Evolutionary conservation across 139 green algal species (phyloP).

Genomic region (Axilococcus clingmanii): DNA sequence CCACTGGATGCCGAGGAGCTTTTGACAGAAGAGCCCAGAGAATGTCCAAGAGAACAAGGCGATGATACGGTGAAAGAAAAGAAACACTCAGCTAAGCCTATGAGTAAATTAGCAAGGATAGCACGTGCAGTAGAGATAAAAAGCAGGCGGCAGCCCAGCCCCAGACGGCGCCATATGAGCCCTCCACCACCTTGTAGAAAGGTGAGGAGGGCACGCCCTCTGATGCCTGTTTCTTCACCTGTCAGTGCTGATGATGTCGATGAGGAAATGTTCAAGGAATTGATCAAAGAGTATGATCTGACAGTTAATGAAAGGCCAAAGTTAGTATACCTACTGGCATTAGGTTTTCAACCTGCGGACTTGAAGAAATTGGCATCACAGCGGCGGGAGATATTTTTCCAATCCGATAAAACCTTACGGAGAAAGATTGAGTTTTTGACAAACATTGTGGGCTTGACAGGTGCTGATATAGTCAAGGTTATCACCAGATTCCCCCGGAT

Average conservation of each 20-base stretch:
- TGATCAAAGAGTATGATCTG: slow-evolving; percentile 9
- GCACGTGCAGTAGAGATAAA: no score
- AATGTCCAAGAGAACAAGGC: no score
- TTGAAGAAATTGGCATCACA: slow-evolving; percentile 8
- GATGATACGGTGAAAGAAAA: no score
- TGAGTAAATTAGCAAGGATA: no score
- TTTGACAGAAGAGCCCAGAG: no score
- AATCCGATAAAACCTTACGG: slow-evolving; percentile 16
- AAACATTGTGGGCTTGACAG: slow-evolving; percentile 28
- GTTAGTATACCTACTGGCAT: slow-evolving; percentile 16
- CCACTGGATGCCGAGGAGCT: neutral
- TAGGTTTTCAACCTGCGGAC: slow-evolving; percentile 15
- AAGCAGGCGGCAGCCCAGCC: neutral
- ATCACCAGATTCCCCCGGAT: slow-evolving; percentile 42
- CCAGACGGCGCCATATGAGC: neutral
- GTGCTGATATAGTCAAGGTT: slow-evolving; percentile 38
- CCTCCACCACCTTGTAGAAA: no score
- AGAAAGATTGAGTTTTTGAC: slow-evolving; percentile 36
- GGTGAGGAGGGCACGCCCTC: neutral
- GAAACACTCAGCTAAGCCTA: no score
- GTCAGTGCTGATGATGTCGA: slow-evolving; percentile 1
- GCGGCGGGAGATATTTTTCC: slow-evolving; percentile 24
- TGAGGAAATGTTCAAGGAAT: slow-evolving; percentile 4
- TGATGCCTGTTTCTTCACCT: neutral
- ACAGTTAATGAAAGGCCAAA: slow-evolving; percentile 17